Conservation (phyloP, 2,329 filamentous ascomycete genomes). For the Blumeriella jaapii region DNA sequence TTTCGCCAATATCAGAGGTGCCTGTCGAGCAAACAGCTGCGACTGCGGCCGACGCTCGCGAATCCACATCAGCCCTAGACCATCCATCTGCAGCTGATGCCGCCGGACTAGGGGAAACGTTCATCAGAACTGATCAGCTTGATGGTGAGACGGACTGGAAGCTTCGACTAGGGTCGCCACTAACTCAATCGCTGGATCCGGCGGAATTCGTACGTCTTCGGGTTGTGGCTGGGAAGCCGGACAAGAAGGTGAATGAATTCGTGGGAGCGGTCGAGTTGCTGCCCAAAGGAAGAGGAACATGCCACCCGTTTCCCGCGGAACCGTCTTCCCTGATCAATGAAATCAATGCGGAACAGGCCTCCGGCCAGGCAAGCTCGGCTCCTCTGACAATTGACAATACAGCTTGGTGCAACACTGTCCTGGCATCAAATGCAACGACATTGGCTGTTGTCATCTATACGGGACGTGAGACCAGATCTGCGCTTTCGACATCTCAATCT, state of each 20-base stretch:
- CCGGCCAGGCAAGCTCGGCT: constrained; percentile 41
- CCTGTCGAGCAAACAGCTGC: constrained; percentile 17
- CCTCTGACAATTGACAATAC: constrained; percentile 92
- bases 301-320: constrained; percentile 32
- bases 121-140: constrained; percentile 93
- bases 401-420: constrained; percentile 95
- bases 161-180: constrained; percentile 70
- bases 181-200: constrained; percentile 68
- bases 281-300: constrained; percentile 40
- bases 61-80: constrained; percentile 19
- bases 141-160: constrained; percentile 99
- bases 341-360: constrained; percentile 27
- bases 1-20: constrained; percentile 24
- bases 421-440: constrained; percentile 83
- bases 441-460: constrained; percentile 90
- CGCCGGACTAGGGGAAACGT: constrained; percentile 60
- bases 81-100: constrained; percentile 24
- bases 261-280: constrained; percentile 74
- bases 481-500: constrained; percentile 82
- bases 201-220: constrained; percentile 59
- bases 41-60: constrained; percentile 15
- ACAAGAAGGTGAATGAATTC: constrained; percentile 91
- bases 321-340: constrained; percentile 13
- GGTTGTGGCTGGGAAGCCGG: constrained; percentile 79
- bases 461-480: constrained; percentile 84